Base-by-base conservation (phyloP, 2,329 filamentous ascomycete genomes). In the Diplodia intermedia region DNA sequence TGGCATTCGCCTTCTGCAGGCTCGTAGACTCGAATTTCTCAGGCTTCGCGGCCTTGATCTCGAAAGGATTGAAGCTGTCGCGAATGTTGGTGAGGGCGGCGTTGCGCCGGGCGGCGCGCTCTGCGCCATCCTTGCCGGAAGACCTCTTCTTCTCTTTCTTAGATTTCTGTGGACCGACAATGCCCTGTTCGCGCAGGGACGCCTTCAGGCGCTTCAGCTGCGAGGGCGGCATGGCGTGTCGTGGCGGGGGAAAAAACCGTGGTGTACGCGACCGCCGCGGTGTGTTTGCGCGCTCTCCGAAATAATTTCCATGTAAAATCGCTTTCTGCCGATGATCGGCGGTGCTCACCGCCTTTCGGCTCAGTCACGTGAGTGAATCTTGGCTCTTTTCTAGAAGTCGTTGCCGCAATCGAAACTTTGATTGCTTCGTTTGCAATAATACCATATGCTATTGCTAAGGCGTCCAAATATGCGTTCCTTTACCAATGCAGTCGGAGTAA, bases 61-160 rank as follows among this genome's bases (percentile, higher is more conserved):
- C 95, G 80, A 99, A 99, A 0, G 95, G 95, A 78, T 99, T 99
- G 86, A 98, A 98, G 73, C 94, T 91, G 75, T 98, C 94, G 76
- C 95, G 91, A 77, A 99, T 97, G 68, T 88, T 88, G 73, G 91
- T 89, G 70, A 99, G 85, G 18, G 93, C 92, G 67, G 89, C 90
- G 75, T 90, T 88, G 76, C 91, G 88, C 77, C 93, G 88, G 31
- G 92, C 86, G 69, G 92, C 89, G 79, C 93, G 91, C 75, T 94
- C 90, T 70, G 86, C 88, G 70, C 85, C 86, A 68, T 87, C 88
- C 88, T 88, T 78, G 89, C 89, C 66, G 85, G 87, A 47, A 9
- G 43, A 86, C 76, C 91, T 89, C 75, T 92, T 91, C 79, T 92
- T 93, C 78, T 97, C 91, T 81, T 97, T 98, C 77, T 98, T 98